Conservation (phyloP, 2,329 filamentous ascomycete genomes). For the Alternaria metachromatica region DNA sequence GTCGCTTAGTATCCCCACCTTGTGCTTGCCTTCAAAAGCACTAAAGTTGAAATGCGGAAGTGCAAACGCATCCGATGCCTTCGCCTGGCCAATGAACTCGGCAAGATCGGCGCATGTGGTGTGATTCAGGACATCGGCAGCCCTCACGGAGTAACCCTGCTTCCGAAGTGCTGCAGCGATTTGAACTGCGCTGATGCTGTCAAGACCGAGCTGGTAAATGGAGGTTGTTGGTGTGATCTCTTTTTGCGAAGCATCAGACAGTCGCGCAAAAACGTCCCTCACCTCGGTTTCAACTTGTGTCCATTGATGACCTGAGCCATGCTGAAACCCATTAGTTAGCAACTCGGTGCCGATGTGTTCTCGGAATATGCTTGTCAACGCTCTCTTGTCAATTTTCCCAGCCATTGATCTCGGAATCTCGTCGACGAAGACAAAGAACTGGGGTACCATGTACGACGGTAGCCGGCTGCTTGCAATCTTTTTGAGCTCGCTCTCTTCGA, state of each 20-base stretch:
- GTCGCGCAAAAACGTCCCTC: slow-evolving; percentile 62
- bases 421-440: slow-evolving; percentile 43
- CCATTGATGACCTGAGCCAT: slow-evolving; percentile 51
- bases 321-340: neutral
- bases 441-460: slow-evolving; percentile 49
- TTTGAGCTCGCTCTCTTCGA: slow-evolving; percentile 19
- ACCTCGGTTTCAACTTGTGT: slow-evolving; percentile 60
- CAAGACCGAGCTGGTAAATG: slow-evolving; percentile 86
- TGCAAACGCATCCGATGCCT: neutral
- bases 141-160: slow-evolving; percentile 64
- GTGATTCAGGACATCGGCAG: slow-evolving; percentile 75
- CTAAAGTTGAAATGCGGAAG: slow-evolving; percentile 53
- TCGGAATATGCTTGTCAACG: slow-evolving; percentile 40
- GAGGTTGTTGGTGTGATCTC: slow-evolving; percentile 68
- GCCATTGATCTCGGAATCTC: slow-evolving; percentile 48
- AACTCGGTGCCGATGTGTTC: slow-evolving; percentile 14
- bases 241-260: slow-evolving; percentile 61
- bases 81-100: slow-evolving; percentile 15
- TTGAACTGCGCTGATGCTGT: slow-evolving; percentile 87
- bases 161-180: slow-evolving; percentile 72
- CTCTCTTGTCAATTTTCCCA: slow-evolving; percentile 51
- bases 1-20: slow-evolving; percentile 38
- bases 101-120: slow-evolving; percentile 46
- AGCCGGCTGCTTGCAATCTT: slow-evolving; percentile 28
- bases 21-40: slow-evolving; percentile 58